Conservation (phyloP, 371 early-diverging fungal species). For the Apophysomyces trapeziformis region DNA sequence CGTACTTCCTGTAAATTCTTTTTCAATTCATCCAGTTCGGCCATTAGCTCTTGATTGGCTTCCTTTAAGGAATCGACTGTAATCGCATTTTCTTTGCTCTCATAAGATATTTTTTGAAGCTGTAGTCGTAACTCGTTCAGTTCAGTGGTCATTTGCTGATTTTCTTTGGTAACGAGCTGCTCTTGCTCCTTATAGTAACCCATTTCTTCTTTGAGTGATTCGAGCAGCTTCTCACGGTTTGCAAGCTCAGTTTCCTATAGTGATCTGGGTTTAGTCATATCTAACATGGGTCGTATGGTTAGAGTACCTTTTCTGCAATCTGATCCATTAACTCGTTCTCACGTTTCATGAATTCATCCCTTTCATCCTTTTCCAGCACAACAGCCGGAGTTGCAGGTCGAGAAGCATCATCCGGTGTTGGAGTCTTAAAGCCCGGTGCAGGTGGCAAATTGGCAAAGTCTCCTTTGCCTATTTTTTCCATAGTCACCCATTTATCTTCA, state of each 20-base stretch:
- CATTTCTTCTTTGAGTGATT: slow-evolving; percentile 70
- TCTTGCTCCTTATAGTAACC: slow-evolving; percentile 66
- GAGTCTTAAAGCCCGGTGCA: slow-evolving; percentile 55
- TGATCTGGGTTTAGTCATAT: neutral
- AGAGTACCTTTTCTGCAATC: slow-evolving; percentile 73
- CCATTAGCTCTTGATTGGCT: slow-evolving; percentile 72
- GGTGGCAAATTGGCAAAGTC: slow-evolving; percentile 49
- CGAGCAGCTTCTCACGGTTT: slow-evolving; percentile 57
- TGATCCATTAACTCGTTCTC: slow-evolving; percentile 94
- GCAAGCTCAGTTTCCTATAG: slow-evolving; percentile 64
- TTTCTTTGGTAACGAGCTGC: slow-evolving; percentile 63
- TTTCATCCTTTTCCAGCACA: slow-evolving; percentile 81
- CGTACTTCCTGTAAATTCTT: slow-evolving; percentile 54
- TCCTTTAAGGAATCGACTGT: slow-evolving; percentile 86
- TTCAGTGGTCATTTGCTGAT: slow-evolving; percentile 71
- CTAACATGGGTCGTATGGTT: neutral
- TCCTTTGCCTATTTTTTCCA: slow-evolving; percentile 66
- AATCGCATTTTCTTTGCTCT: slow-evolving; percentile 83
- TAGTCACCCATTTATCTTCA: slow-evolving; percentile 72
- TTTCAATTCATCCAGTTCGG: slow-evolving; percentile 75
- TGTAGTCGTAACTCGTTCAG: slow-evolving; percentile 76
- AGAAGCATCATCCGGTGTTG: slow-evolving; percentile 50
- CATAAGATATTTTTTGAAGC: slow-evolving; percentile 84
- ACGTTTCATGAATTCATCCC: slow-evolving; percentile 89
- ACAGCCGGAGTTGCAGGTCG: slow-evolving; percentile 80